Evolutionary conservation across 2,329 filamentous ascomycete species (phyloP), one percentile per base, ranked within the genome.

Genomic region (Iodosphaeria phyllophila): DNA sequence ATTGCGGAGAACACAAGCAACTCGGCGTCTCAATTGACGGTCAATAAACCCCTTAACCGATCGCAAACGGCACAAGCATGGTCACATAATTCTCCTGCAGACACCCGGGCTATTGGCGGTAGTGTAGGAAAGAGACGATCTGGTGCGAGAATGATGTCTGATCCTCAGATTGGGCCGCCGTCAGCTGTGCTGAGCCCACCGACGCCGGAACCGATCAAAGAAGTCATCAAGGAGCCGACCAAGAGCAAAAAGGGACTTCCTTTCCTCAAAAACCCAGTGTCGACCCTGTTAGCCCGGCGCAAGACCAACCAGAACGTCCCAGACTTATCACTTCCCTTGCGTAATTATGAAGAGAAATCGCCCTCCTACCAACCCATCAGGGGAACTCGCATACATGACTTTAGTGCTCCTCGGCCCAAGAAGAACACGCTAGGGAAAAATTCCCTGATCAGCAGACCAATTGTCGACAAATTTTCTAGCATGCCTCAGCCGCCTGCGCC

Each of bases 321-420:
- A 1, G 59, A 63, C 22, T 29, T 57, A 3, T 38, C 54, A 1
- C 36, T 58, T 13, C 51, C 58, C 0, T 35, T 57, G 15, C 35
- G 48, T 22, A 45, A 48, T 6, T 35, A 43, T 0, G 52, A 56
- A 9, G 58, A 60, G 35, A n/a, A n/a, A n/a, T n/a, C n/a, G n/a
- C 54, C 56, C 5, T 44, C 47, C 12, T 71, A 73, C 35, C 69
- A 74, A 35, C 69, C 69, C 11, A 76, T 76, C 33, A 59, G 58
- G 37, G 72, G 65, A 24, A 76, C 64, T 6, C 54, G 58, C 23
- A 59, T 74, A 24, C 72, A 76, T 40, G 71, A 70, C 42, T 75
- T 73, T 36, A 74, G 67, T 37, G 66, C 64, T 0, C 69, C 68
- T 2, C 52, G 66, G 24, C 56, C 54, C 13, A 57, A 51, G 31